These are phyloP conservation scores for Nothopassalora personata DNA, from an alignment of 2,329 filamentous ascomycete species.

Conservation along the genomic window DNA sequence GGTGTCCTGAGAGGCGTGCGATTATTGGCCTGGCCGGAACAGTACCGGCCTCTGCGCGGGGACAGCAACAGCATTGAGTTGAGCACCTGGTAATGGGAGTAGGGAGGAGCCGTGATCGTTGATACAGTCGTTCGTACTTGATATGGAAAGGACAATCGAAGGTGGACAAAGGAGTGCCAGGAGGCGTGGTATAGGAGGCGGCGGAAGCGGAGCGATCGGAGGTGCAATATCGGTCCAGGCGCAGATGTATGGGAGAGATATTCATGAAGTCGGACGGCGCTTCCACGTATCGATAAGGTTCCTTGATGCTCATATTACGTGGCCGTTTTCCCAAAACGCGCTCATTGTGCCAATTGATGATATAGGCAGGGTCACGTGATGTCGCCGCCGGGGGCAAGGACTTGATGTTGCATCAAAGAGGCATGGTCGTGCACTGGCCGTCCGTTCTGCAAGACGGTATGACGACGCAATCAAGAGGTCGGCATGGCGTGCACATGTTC, in stretches of 20 bases:
- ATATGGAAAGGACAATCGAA: background rate
- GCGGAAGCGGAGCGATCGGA: background rate
- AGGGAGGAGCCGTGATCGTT: background rate
- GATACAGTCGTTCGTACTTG: background rate
- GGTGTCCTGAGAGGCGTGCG: background rate
- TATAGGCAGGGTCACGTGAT: too few species aligned
- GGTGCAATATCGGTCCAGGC: background rate
- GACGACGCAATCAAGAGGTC: background rate
- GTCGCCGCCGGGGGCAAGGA: too few species aligned
- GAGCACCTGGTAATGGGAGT: too few species aligned
- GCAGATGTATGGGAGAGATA: too few species aligned
- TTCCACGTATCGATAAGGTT: too few species aligned
- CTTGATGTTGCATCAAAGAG: too few species aligned
- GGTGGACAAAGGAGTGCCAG: background rate
- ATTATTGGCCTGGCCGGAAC: constrained; percentile 4
- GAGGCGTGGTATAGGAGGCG: background rate
- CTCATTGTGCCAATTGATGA: too few species aligned
- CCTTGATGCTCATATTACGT: too few species aligned
- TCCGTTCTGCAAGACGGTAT: background rate
- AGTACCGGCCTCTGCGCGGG: constrained; percentile 12
- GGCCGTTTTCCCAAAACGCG: too few species aligned
- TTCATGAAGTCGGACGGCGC: too few species aligned
- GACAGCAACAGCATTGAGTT: background rate
- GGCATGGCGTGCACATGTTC: too few species aligned
- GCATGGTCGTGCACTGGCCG: too few species aligned